Evolutionary conservation across 2,329 filamentous ascomycete genomes (phyloP).

Genomic region (Venturia pyrina): DNA sequence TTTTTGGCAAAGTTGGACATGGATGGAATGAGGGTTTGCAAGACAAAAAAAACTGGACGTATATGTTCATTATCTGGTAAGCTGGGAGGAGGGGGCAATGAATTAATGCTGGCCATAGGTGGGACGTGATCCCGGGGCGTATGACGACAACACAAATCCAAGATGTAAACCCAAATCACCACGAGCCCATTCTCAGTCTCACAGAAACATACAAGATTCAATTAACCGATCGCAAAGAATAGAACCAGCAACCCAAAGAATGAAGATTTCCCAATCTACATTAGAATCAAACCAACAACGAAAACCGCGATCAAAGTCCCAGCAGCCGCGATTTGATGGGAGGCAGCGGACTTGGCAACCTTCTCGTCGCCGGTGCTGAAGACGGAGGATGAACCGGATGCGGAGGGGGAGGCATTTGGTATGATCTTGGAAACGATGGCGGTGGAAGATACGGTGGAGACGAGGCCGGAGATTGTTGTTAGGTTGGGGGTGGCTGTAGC

Average conservation of each 20-base stretch:
- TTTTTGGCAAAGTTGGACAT: no score
- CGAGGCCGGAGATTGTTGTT: neutral
- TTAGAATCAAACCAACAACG: neutral
- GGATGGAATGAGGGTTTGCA: no score
- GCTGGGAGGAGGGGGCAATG: no score
- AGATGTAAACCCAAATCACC: no score
- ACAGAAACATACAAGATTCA: neutral
- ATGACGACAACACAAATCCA: no score
- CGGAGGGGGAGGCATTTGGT: neutral
- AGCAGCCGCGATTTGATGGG: neutral
- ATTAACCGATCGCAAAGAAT: neutral
- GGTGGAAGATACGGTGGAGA: constrained; percentile 11
- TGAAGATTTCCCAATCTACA: neutral
- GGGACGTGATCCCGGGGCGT: no score
- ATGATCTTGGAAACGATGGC: neutral
- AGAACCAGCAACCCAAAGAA: neutral
- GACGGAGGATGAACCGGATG: neutral
- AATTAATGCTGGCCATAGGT: no score
- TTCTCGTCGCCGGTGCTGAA: neutral
- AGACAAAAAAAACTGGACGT: no score
- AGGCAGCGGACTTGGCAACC: neutral
- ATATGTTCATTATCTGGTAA: no score
- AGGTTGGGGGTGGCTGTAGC: neutral
- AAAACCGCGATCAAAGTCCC: neutral
- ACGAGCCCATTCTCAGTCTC: neutral